Evolutionary conservation across 2,329 filamentous ascomycete species (phyloP).

Genomic region (Paraphaeosphaeria minitans): DNA sequence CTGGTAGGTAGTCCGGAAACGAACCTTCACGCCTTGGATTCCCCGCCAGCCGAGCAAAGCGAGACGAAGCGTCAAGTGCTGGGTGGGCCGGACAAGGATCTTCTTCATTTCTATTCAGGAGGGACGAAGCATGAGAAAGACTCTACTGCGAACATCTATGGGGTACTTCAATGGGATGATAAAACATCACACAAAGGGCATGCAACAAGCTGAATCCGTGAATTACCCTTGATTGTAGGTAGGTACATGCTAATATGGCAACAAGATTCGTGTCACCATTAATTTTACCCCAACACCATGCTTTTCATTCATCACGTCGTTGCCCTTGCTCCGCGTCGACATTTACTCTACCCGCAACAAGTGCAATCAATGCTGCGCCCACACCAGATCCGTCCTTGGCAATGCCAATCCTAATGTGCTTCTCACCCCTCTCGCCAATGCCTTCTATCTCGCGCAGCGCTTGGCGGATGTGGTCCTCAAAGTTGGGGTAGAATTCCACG

Average conservation of each 20-base stretch:
- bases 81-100: too few relatives aligned
- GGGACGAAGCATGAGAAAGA: too few relatives aligned
- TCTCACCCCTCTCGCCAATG: conserved; percentile 78
- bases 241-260: background rate
- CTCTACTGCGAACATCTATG: background rate
- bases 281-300: conserved; percentile 5
- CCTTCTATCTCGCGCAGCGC: conserved; percentile 76
- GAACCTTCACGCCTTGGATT: too few relatives aligned
- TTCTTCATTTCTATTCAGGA: too few relatives aligned
- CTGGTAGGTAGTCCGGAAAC: too few relatives aligned
- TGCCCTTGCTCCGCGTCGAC: conserved; percentile 7
- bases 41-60: too few relatives aligned
- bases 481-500: conserved; percentile 94
- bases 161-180: background rate
- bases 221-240: background rate
- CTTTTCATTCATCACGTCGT: background rate
- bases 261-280: background rate
- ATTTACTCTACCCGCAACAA: conserved; percentile 71
- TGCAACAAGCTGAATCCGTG: background rate
- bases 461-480: conserved; percentile 85
- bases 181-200: background rate
- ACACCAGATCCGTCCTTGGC: conserved; percentile 96
- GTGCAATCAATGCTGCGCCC: conserved; percentile 92
- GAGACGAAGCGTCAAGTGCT: too few relatives aligned
- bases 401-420: conserved; percentile 89